These are phyloP conservation scores for Talaromyces proteolyticus DNA, from an alignment of 495 filamentous ascomycete genomes.

Conservation along the genomic window DNA sequence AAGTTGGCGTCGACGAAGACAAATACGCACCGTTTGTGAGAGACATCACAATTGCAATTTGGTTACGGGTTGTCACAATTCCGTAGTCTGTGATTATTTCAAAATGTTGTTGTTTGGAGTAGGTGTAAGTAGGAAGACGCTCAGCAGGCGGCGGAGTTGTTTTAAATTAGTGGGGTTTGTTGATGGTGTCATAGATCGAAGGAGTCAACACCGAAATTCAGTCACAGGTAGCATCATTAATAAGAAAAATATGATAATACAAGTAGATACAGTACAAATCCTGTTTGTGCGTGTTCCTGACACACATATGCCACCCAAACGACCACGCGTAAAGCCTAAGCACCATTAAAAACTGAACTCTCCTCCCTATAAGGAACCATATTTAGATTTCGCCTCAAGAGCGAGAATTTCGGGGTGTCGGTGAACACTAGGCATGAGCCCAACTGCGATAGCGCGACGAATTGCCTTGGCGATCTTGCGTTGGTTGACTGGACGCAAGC, in stretches of 20 bases:
- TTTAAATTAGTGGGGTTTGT: not conserved
- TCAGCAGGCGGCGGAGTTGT: too few relatives aligned
- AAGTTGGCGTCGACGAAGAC: not conserved
- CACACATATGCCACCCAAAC: not conserved
- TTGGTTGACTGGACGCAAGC: conserved; percentile 84
- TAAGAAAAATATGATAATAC: not conserved
- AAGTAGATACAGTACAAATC: not conserved
- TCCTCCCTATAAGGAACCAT: conserved; percentile 13
- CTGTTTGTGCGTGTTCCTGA: not conserved
- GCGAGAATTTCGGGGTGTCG: conserved; percentile 82
- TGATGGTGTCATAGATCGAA: too few relatives aligned
- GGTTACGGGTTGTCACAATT: too few relatives aligned
- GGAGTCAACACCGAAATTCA: too few relatives aligned
- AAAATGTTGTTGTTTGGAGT: too few relatives aligned
- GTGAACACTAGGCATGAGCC: conserved; percentile 90
- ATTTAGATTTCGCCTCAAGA: conserved; percentile 22
- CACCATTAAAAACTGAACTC: conserved; percentile 7
- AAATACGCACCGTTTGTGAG: conserved; percentile 33
- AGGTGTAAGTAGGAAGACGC: too few relatives aligned
- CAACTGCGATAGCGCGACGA: conserved; percentile 77
- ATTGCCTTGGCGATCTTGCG: conserved; percentile 89
- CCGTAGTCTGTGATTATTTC: too few relatives aligned
- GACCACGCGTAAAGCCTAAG: too few relatives aligned
- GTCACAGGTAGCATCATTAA: not conserved
- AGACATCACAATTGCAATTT: conserved; percentile 23